Percentiles rank a stretch among this genome's conserved stretches.
Conservation (phyloP, 805 yeast species). For the Maudiozyma barnettii region DNA sequence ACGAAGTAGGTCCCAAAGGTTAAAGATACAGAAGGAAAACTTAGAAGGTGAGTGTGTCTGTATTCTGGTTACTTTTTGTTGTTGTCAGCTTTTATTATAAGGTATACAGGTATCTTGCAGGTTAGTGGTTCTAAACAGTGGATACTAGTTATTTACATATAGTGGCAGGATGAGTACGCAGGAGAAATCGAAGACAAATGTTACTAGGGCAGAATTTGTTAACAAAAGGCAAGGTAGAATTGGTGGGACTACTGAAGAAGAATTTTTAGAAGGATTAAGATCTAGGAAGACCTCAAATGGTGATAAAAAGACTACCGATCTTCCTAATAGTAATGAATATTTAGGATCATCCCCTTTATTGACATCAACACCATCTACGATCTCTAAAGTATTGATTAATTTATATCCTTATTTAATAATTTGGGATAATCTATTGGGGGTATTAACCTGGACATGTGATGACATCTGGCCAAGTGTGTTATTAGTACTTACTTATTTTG, state of each 20-base stretch:
- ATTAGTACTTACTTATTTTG: constrained; percentile 36
- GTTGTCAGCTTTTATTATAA: too few species aligned
- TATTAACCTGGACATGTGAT: constrained; percentile 86
- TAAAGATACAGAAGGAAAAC: too few species aligned
- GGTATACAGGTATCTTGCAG: too few species aligned
- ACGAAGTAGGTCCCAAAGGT: too few species aligned
- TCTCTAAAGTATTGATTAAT: constrained; percentile 70
- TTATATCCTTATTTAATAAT: constrained; percentile 79
- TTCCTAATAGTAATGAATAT: constrained; percentile 1
- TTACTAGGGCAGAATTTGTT: constrained; percentile 25
- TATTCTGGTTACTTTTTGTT: too few species aligned
- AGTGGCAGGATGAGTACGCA: background rate
- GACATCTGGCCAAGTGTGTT: constrained; percentile 70
- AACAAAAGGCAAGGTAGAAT: constrained; percentile 17
- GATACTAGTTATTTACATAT: background rate
- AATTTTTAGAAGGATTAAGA: constrained; percentile 11
- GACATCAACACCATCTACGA: constrained; percentile 83
- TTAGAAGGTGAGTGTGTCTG: too few species aligned
- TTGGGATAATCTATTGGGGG: constrained; percentile 58
- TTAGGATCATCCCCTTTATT: constrained; percentile 61
- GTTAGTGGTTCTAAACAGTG: too few species aligned
- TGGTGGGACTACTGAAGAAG: constrained; percentile 24
- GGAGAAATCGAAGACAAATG: constrained; percentile 9
- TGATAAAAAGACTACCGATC: constrained; percentile 2
- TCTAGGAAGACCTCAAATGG: background rate